A percentile compares a stretch with the other conserved stretches of the same genome.
phyloP scores from a whole-genome alignment of 495 filamentous ascomycete species.

The Neurospora cerealis region DNA sequence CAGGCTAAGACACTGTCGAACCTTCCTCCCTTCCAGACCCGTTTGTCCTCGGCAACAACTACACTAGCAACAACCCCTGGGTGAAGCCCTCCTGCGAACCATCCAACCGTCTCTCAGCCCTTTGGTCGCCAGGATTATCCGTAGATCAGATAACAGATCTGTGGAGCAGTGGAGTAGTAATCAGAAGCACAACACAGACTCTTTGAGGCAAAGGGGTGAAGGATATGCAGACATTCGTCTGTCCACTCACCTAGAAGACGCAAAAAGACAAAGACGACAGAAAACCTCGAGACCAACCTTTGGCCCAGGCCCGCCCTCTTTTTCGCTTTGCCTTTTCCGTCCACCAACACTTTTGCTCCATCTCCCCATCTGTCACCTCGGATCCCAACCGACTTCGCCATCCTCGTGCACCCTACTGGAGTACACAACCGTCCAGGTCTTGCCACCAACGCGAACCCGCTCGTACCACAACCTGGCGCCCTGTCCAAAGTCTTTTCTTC shows the following conservation, averaged over 20 bases:
- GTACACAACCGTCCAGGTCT: neutral
- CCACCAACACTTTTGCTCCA: neutral
- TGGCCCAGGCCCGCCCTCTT: neutral
- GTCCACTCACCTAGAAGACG: neutral
- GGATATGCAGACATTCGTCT: neutral
- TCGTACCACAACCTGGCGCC: neutral
- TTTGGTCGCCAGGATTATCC: constrained; percentile 1
- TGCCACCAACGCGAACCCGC: neutral
- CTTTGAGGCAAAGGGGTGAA: neutral
- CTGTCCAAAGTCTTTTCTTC: neutral
- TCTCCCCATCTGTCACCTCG: neutral
- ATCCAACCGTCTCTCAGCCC: neutral
- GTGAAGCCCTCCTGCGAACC: neutral
- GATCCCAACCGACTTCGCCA: neutral
- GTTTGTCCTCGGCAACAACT: neutral
- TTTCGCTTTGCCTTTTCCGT: neutral
- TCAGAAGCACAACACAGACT: neutral
- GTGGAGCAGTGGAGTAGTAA: constrained; percentile 6
- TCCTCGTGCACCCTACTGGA: neutral
- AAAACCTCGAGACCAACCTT: neutral
- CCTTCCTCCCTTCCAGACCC: neutral
- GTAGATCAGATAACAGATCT: constrained; percentile 13
- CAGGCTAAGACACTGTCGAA: neutral
- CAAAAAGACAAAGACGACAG: neutral
- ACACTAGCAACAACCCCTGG: neutral